Percentiles rank a stretch among this genome's conserved stretches.
phyloP scores from a whole-genome alignment of 345 rosid species.

The Eucalyptus pauciflora region DNA sequence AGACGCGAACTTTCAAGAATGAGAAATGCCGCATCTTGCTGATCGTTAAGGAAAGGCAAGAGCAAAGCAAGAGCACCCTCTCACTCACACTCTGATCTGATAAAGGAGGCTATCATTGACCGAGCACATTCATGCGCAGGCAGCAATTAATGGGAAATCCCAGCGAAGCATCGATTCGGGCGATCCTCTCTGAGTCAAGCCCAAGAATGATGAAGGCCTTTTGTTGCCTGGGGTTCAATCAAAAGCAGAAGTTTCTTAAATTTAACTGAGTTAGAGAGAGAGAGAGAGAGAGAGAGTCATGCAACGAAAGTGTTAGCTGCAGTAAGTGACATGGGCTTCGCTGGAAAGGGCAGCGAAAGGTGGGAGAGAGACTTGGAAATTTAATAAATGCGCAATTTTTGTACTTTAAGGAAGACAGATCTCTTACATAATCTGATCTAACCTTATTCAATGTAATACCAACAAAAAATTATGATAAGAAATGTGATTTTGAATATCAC shows the following conservation, averaged over 20 bases:
- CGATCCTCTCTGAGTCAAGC: neutral
- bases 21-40: neutral
- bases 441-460: neutral
- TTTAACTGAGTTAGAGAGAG: neutral
- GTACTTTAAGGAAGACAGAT: neutral
- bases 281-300: neutral
- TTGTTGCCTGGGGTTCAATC: constrained; percentile 3
- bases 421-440: neutral
- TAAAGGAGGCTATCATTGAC: neutral
- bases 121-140: neutral
- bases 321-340: constrained; percentile 9
- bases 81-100: neutral
- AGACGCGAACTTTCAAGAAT: neutral
- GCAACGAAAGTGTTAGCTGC: constrained; percentile 14
- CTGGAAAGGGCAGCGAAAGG: constrained; percentile 29
- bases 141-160: neutral
- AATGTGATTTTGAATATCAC: neutral
- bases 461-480: neutral
- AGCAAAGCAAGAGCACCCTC: neutral
- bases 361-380: neutral
- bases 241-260: neutral
- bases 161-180: neutral
- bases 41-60: neutral
- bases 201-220: constrained; percentile 12
- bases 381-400: neutral